Evolutionary conservation across 805 yeast species (phyloP).

Genomic region (Kazachstania bromeliacearum): DNA sequence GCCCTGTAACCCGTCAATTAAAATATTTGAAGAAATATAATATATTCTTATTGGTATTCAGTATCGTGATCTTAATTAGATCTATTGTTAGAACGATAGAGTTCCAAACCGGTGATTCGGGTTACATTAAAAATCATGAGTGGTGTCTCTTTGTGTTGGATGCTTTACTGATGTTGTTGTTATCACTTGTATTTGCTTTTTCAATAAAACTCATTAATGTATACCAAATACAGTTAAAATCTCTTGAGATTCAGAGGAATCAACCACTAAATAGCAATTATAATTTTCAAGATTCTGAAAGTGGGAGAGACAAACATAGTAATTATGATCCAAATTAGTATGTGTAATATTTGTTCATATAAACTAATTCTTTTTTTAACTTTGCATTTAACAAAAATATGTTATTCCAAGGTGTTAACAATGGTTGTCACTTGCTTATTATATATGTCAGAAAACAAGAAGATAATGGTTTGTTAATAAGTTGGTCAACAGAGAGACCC

Average conservation of each 20-base stretch:
- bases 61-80: conserved; percentile 24
- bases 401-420: no score
- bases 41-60: conserved; percentile 7
- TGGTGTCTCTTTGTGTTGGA: conserved; percentile 25
- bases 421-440: no score
- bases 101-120: conserved; percentile 24
- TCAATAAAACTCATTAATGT: conserved; percentile 9
- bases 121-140: conserved; percentile 23
- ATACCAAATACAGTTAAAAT: conserved; percentile 12
- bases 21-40: conserved; percentile 10
- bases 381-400: no score
- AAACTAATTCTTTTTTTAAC: no score
- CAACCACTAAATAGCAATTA: not conserved
- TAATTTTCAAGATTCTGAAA: not conserved
- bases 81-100: conserved; percentile 28
- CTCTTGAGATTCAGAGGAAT: conserved; percentile 8
- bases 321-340: no score
- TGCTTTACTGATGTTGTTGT: conserved; percentile 21
- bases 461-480: no score
- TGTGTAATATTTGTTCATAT: no score
- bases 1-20: conserved; percentile 8
- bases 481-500: no score
- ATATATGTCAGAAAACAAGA: no score
- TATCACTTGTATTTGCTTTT: conserved; percentile 5
- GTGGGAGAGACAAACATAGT: no score